A percentile compares a stretch with the other conserved stretches of the same genome.
Conservation (phyloP, 2,329 filamentous ascomycete species). For the Trichoderma sp. region DNA sequence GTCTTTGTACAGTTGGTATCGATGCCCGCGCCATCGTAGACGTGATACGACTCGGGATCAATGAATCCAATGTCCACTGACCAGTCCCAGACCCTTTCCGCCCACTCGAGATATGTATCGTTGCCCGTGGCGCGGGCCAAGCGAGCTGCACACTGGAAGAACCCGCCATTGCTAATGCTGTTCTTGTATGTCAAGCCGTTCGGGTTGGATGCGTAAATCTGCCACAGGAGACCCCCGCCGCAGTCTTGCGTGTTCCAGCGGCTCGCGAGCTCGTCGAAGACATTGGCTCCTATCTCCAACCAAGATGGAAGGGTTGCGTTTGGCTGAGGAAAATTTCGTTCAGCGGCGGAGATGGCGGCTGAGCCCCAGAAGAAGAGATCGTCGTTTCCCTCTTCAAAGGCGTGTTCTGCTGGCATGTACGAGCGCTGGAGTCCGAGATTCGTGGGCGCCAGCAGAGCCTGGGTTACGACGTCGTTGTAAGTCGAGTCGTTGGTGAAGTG, state of each 20-base stretch:
- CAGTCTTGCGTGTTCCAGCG: constrained; percentile 70
- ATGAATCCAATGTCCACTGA: constrained; percentile 55
- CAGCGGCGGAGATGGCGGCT: constrained; percentile 63
- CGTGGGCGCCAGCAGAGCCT: constrained; percentile 54
- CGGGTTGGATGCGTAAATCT: constrained; percentile 71
- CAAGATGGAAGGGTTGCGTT: constrained; percentile 56
- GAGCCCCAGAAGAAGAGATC: constrained; percentile 75
- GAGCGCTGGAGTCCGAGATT: constrained; percentile 57
- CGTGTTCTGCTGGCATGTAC: constrained; percentile 56
- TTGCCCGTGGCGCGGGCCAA: constrained; percentile 68
- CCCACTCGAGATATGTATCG: constrained; percentile 64
- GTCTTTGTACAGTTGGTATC: constrained; percentile 51
- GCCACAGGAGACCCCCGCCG: constrained; percentile 73
- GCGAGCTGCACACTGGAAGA: constrained; percentile 77
- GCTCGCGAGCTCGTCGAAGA: constrained; percentile 66
- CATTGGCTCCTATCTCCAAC: constrained; percentile 64
- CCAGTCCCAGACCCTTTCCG: constrained; percentile 66
- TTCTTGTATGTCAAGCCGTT: constrained; percentile 83
- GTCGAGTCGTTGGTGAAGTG: constrained; percentile 60
- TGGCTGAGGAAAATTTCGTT: constrained; percentile 63
- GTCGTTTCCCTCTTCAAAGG: constrained; percentile 66
- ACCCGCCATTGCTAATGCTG: constrained; percentile 73
- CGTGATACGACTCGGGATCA: constrained; percentile 45
- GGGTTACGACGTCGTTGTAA: constrained; percentile 58
- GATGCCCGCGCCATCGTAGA: constrained; percentile 62